Evolutionary conservation across 78 protist species (phyloP).

Genomic region (Dictyostelium intermedium): DNA sequence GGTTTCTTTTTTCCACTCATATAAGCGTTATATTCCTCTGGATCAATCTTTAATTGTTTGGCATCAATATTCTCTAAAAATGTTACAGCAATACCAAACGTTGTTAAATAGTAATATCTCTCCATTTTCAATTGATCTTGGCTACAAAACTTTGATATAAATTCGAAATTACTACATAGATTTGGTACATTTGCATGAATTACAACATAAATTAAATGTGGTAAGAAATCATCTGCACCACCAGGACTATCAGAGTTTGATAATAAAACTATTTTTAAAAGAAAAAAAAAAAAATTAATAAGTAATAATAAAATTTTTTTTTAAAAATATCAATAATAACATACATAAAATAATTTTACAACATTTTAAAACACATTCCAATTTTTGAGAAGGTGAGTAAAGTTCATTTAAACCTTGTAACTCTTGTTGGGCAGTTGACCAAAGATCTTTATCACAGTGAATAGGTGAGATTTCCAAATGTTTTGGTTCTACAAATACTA

Average conservation of each 20-base stretch:
- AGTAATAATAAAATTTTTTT: not conserved
- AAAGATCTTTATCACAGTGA: constrained; percentile 68
- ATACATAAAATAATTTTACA: constrained; percentile 30
- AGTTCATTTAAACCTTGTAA: constrained; percentile 44
- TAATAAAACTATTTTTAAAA: constrained; percentile 2
- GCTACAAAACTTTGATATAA: constrained; percentile 60
- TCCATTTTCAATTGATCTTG: constrained; percentile 59
- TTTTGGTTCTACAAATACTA: constrained; percentile 57
- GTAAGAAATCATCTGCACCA: constrained; percentile 92
- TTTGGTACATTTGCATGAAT: constrained; percentile 87
- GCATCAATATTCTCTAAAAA: constrained; percentile 70
- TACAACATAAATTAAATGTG: constrained; percentile 88
- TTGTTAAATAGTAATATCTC: constrained; percentile 77
- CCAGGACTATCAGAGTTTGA: constrained; percentile 59
- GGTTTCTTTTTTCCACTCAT: constrained; percentile 47
- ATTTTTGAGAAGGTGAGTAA: constrained; percentile 64
- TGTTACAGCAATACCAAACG: constrained; percentile 77
- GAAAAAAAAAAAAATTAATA: not conserved
- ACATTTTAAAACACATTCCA: constrained; percentile 72
- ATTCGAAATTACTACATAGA: constrained; percentile 78
- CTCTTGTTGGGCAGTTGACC: constrained; percentile 58
- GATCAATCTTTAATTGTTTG: constrained; percentile 64
- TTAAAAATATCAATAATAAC: not conserved
- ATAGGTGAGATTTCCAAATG: constrained; percentile 45
- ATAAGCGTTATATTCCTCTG: constrained; percentile 52